These are phyloP conservation scores for Teratosphaeria epicoccoides DNA, from an alignment of 2,329 filamentous ascomycete species.

Conservation along the genomic window DNA sequence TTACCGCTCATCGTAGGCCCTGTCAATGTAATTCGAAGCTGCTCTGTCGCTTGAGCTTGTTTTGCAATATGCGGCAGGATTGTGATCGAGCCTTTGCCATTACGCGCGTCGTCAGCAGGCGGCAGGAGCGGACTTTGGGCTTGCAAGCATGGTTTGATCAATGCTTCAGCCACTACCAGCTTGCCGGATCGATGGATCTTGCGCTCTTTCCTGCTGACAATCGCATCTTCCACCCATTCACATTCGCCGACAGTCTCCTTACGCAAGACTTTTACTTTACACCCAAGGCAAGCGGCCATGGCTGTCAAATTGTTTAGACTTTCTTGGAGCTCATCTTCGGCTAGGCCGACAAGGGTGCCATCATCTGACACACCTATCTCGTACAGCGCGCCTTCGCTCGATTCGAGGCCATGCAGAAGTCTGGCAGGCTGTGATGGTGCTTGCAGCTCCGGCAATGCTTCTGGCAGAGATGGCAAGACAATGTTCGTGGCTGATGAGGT, in stretches of 20 bases:
- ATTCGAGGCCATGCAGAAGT: constrained; percentile 67
- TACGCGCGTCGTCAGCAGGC: neutral
- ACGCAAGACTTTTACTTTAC: constrained; percentile 68
- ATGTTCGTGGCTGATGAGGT: constrained; percentile 65
- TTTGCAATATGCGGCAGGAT: neutral
- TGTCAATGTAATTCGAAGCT: constrained; percentile 76
- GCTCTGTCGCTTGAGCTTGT: constrained; percentile 41
- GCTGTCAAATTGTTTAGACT: constrained; percentile 72
- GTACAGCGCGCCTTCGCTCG: constrained; percentile 85
- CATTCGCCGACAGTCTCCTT: constrained; percentile 79
- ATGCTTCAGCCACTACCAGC: constrained; percentile 80
- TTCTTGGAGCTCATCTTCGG: constrained; percentile 84
- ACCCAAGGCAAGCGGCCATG: constrained; percentile 90
- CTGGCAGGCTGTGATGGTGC: constrained; percentile 43
- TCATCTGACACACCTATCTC: constrained; percentile 96
- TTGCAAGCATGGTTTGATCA: constrained; percentile 60
- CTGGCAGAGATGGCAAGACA: constrained; percentile 64
- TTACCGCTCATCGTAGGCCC: constrained; percentile 89
- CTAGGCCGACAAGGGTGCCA: constrained; percentile 77
- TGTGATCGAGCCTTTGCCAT: constrained; percentile 2
- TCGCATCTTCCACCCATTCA: constrained; percentile 51
- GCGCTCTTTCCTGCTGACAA: constrained; percentile 11
- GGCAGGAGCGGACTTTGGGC: constrained; percentile 10
- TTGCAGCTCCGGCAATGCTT: constrained; percentile 51
- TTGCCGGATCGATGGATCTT: constrained; percentile 38